Base-by-base conservation (phyloP, 164 flowering plant genomes). In the Protea cynaroides region DNA sequence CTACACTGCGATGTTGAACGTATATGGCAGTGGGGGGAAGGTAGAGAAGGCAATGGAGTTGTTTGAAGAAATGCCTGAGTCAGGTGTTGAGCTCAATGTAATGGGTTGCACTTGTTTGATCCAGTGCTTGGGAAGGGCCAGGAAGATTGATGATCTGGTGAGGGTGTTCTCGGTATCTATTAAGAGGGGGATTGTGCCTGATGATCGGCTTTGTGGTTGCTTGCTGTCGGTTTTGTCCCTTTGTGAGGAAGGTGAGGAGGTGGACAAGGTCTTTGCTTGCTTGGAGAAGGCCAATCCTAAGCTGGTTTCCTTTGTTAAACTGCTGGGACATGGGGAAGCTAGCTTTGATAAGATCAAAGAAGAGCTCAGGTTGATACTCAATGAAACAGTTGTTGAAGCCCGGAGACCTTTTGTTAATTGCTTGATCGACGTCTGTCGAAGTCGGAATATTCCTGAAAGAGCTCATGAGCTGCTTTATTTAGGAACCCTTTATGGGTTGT, bases 31-130 rank as follows among this genome's bases (percentile, higher is more conserved):
- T 68, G 86, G 79, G 12, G 92, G 96, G 47, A 74, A 88, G 47
- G 94, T 77, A 23, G 91, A 86, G 4, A 84, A 79, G 69, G 96
- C 97, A 43, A 75, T 86, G 86, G 61, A 37, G 37, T 59, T 92
- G 78, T 92, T 92, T 47, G 83, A 84, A 13, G 96, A 92, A 67
- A 88, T 95, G 89, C 70, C 72, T 11, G 65, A 71, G 59, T 18
- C 24, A 21, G 85, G 85, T 36, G 74, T 92, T 65, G 68, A 72
- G 69, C 75, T 86, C 25, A 89, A 92, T 75, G 94, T 95, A 21
- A 92, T 95, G 96, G 89, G 90, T 0, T 82, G 82, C 63, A 95
- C 97, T 69, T 95, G 92, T 73, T 78, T 95, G 83, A 79, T 88
- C 60, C 99, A 86, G 61, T 82, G 97, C 74, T 71, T 89, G 63